These are phyloP conservation scores for Mortierella sp. DNA, from an alignment of 371 early-diverging fungal genomes.

Conservation along the genomic window DNA sequence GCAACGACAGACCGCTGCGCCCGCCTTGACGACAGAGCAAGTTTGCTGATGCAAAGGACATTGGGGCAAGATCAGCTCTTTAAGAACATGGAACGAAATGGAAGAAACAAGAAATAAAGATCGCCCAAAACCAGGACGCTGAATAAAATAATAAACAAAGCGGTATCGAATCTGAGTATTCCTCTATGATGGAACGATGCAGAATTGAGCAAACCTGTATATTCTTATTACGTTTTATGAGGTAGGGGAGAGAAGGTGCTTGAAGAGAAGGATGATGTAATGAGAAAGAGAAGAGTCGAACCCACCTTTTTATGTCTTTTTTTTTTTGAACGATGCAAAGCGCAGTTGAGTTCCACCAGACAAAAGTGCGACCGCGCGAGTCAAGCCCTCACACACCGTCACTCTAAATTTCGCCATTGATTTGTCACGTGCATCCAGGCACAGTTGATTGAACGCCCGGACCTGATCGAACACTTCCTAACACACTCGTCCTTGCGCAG, in stretches of 20 bases:
- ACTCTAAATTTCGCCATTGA: no score
- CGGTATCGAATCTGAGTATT: no score
- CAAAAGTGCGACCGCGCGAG: no score
- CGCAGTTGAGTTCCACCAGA: no score
- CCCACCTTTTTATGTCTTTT: no score
- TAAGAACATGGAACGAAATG: background rate
- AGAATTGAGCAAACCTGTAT: background rate
- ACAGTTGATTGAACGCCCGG: background rate
- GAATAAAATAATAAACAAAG: no score
- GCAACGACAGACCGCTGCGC: constrained; percentile 6
- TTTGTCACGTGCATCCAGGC: background rate
- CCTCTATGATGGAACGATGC: no score
- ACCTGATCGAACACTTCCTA: background rate
- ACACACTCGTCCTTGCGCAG: no score
- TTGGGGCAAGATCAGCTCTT: background rate
- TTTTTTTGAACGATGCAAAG: no score
- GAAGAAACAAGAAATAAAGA: constrained; percentile 1
- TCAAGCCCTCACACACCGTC: no score
- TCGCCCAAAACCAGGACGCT: no score
- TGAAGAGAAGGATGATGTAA: background rate
- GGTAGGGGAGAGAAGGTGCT: background rate
- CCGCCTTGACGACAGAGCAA: constrained; percentile 9
- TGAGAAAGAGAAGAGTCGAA: background rate
- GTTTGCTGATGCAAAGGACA: constrained; percentile 18
- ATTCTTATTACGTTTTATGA: no score